Evolutionary conservation across 2,329 filamentous ascomycete genomes (phyloP).

Genomic region (Incumbomyces delicatus): DNA sequence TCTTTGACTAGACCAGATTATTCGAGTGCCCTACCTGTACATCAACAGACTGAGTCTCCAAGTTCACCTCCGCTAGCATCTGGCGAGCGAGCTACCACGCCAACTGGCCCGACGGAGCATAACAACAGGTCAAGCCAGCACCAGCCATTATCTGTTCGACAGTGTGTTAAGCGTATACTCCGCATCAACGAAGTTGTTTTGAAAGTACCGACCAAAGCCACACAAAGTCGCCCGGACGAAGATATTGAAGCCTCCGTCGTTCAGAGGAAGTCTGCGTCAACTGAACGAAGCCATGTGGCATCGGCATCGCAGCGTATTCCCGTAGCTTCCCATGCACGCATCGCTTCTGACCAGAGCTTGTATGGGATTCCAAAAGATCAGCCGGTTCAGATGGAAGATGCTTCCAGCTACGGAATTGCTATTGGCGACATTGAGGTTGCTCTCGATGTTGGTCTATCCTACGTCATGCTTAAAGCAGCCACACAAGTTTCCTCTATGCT

Average conservation of each 20-base stretch:
- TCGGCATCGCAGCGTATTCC: not conserved
- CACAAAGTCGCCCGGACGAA: not conserved
- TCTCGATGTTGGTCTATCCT: not conserved
- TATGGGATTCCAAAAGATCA: conserved; percentile 3
- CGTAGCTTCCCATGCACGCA: not conserved
- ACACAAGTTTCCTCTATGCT: not conserved
- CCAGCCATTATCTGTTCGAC: too few species aligned
- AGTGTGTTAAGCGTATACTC: conserved; percentile 1
- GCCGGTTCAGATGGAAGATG: not conserved
- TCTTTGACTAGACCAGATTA: too few species aligned
- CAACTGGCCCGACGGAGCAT: too few species aligned
- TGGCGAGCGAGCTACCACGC: too few species aligned
- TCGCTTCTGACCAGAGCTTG: conserved; percentile 1
- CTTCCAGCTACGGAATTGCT: not conserved
- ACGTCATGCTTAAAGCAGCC: not conserved
- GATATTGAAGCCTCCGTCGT: not conserved
- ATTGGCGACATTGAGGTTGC: conserved; percentile 2
- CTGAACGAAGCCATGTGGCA: not conserved
- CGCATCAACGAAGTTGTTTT: conserved; percentile 2
- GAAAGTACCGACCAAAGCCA: not conserved
- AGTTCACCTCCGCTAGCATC: too few species aligned
- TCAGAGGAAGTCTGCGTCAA: not conserved
- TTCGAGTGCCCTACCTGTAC: too few species aligned
- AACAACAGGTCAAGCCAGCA: too few species aligned
- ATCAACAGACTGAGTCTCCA: too few species aligned